Conservation (phyloP, 257 asterid species). For the Cruciata laevipes region DNA sequence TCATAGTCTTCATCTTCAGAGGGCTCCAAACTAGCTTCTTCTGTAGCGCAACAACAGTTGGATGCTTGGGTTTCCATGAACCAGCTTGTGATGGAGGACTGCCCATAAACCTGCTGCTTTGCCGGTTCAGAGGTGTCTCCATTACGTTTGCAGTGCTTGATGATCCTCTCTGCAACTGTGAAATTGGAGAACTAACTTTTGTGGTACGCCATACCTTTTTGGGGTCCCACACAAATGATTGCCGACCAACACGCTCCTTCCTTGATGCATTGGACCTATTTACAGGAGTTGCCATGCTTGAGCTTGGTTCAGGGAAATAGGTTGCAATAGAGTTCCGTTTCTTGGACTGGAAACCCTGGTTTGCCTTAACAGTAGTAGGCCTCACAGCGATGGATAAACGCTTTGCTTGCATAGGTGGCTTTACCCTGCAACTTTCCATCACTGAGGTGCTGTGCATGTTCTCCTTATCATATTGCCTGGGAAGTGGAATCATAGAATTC, state of each 20-base stretch:
- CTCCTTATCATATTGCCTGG: slow-evolving; percentile 46
- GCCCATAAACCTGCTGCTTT: slow-evolving; percentile 52
- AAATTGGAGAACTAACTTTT: slow-evolving; percentile 56
- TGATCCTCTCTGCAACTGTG: slow-evolving; percentile 34
- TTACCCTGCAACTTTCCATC: slow-evolving; percentile 26
- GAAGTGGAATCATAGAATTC: slow-evolving; percentile 49
- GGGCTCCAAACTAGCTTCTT: slow-evolving; percentile 46
- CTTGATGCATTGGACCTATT: slow-evolving; percentile 32
- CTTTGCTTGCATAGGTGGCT: slow-evolving; percentile 46
- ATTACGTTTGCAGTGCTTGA: slow-evolving; percentile 16
- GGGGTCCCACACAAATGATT: slow-evolving; percentile 75
- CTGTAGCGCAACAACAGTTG: slow-evolving; percentile 36
- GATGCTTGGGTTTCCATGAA: slow-evolving; percentile 43
- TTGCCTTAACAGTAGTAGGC: slow-evolving; percentile 30
- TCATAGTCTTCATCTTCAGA: slow-evolving; percentile 25
- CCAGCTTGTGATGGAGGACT: slow-evolving; percentile 45
- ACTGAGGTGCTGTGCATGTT: slow-evolving; percentile 27
- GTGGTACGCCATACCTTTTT: slow-evolving; percentile 63
- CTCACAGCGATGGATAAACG: slow-evolving; percentile 65
- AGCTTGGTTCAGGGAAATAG: slow-evolving; percentile 39
- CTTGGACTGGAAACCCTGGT: slow-evolving; percentile 52
- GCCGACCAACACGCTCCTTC: slow-evolving; percentile 53
- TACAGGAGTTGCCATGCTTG: slow-evolving; percentile 39
- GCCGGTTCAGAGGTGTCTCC: slow-evolving; percentile 48
- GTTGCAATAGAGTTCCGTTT: slow-evolving; percentile 85